Evolutionary conservation across 2,329 filamentous ascomycete species (phyloP), one percentile per base, ranked within the genome.

Genomic region (Claviceps digitariae): DNA sequence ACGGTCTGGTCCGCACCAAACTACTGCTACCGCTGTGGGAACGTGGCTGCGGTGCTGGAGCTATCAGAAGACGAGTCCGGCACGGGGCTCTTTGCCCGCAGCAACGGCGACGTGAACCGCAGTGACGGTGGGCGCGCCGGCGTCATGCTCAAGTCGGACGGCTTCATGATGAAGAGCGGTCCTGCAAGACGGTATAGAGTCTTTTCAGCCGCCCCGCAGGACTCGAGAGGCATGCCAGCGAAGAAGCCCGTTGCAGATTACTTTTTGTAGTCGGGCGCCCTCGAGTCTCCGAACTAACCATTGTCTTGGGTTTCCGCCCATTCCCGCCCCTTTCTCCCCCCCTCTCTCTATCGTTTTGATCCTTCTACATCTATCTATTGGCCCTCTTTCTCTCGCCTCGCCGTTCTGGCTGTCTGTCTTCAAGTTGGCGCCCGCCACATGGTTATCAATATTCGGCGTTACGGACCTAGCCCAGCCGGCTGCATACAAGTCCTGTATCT

Each of bases 1-100:
- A 98, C 93, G 0, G 93, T 98, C n/a, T 98, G 93, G 91, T 94
- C 87, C 0, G 90, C 90, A 10, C 90, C 90, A 1, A 96, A 96
- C 67, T 96, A 96, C 74, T 96, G 90, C 72, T 96, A 96, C 71
- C 82, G 89, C 58, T 96, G 90, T 64, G 90, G 90, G 52, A 97
- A 97, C 63, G 90, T 98, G 13, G 93, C 93, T 1, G 91, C 93
- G 0, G 90, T 98, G 55, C 74, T 98, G 52, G 93, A 98, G 70
- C 75, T 98, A 4, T 87, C 84, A 29, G 93, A 97, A 67, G 91
- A 97, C 62, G 81, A 84, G 8, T 81, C 78, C n/a, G 88, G 88
- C 45, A 74, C 80, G 38, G 83, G 83, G 25, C 76, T 83, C n/a
- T 78, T 88, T 58, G 74, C 81, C 31, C 75, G 85, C 60, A 86